A percentile compares a stretch with the other conserved stretches of the same genome.
These are phyloP conservation scores for Xylariaceae sp. DNA, from an alignment of 2,329 filamentous ascomycete species.

Conservation along the genomic window DNA sequence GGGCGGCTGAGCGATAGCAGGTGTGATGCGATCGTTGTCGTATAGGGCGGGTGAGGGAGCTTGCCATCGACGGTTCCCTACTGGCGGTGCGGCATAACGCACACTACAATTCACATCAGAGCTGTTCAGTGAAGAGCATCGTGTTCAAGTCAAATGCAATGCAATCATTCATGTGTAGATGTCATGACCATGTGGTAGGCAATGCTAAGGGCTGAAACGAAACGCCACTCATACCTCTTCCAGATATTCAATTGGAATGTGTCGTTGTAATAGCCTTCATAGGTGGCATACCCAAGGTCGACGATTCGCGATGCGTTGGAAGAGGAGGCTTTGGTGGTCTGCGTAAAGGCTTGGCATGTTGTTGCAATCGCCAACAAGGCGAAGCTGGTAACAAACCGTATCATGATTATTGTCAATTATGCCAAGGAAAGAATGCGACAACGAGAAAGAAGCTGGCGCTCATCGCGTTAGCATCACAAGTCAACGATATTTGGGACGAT, in stretches of 20 bases:
- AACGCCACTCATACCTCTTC: conserved; percentile 22
- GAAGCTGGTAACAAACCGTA: too few relatives aligned
- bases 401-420: too few relatives aligned
- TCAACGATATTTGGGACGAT: too few relatives aligned
- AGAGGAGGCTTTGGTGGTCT: neutral
- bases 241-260: conserved; percentile 27
- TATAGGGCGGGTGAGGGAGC: conserved; percentile 22
- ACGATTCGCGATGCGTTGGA: conserved; percentile 14
- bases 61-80: conserved; percentile 28
- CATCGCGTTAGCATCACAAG: too few relatives aligned
- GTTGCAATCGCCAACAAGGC: neutral
- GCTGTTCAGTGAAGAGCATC: neutral
- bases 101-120: conserved; percentile 18
- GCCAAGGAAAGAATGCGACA: too few relatives aligned
- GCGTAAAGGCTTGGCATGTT: neutral
- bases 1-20: conserved; percentile 28
- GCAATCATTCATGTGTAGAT: neutral
- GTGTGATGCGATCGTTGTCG: conserved; percentile 15
- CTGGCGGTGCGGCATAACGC: conserved; percentile 29
- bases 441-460: too few relatives aligned
- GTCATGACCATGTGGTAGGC: too few relatives aligned
- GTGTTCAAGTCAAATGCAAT: neutral
- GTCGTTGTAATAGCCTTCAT: conserved; percentile 25
- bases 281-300: conserved; percentile 28
- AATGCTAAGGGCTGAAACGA: neutral